These are phyloP conservation scores for Penicillium crustosum DNA, from an alignment of 2,329 filamentous ascomycete genomes.

Conservation along the genomic window DNA sequence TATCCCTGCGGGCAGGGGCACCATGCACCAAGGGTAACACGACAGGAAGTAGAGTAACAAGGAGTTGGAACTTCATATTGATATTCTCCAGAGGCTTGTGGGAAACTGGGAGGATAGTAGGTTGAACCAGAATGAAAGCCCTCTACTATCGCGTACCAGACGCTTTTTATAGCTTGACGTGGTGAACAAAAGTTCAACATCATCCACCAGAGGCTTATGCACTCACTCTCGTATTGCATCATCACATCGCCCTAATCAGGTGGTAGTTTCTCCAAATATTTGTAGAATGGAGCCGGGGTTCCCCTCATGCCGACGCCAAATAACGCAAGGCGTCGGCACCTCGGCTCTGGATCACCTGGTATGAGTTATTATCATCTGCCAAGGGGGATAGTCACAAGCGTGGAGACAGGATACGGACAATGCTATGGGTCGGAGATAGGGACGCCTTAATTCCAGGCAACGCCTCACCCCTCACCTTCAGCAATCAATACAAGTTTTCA, in stretches of 20 bases:
- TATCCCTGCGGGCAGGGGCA: conserved; percentile 20
- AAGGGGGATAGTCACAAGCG: neutral
- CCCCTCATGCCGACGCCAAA: conserved; percentile 3
- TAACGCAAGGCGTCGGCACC: neutral
- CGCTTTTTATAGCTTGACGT: neutral
- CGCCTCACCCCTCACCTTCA: conserved; percentile 2
- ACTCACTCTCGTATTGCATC: neutral
- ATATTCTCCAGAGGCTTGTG: neutral
- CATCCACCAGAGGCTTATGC: neutral
- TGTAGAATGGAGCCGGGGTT: neutral
- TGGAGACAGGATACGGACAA: neutral
- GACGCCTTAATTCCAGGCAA: neutral
- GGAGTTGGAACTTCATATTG: conserved; percentile 17
- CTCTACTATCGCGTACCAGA: neutral
- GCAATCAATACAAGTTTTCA: neutral
- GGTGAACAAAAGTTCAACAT: neutral
- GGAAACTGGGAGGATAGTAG: neutral
- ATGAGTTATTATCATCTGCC: neutral
- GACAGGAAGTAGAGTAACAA: conserved; percentile 4
- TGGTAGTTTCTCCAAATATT: neutral
- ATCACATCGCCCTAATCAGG: neutral
- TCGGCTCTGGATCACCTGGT: neutral
- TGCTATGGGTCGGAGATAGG: neutral
- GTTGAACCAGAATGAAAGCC: neutral
- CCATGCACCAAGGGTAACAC: conserved; percentile 22